Conservation (phyloP, 495 filamentous ascomycete species). For the Aspergillus asperescens region DNA sequence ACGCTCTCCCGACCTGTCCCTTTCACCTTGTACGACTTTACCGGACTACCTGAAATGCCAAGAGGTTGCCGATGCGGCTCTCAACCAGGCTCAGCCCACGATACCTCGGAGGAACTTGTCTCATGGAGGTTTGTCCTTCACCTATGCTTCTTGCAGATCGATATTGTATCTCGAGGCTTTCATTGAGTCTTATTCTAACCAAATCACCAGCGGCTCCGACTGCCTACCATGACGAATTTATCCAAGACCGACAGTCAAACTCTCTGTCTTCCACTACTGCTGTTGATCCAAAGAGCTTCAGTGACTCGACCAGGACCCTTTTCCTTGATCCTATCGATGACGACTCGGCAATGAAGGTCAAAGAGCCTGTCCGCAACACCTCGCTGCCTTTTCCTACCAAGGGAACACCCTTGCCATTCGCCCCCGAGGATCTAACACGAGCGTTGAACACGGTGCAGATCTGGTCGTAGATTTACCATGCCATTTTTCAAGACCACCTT, state of each 20-base stretch:
- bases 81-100: slow-evolving; percentile 23
- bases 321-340: slow-evolving; percentile 26
- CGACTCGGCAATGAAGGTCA: slow-evolving; percentile 31
- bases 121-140: slow-evolving; percentile 27
- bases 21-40: slow-evolving; percentile 38
- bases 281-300: slow-evolving; percentile 37
- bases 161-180: background rate
- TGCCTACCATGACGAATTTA: slow-evolving; percentile 20
- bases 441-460: slow-evolving; percentile 42
- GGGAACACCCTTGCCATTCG: slow-evolving; percentile 31
- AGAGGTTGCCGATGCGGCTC: slow-evolving; percentile 23
- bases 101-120: slow-evolving; percentile 12
- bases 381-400: slow-evolving; percentile 31
- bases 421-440: slow-evolving; percentile 38
- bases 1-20: slow-evolving; percentile 32
- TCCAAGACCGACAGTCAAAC: slow-evolving; percentile 27
- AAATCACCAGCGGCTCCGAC: slow-evolving; percentile 16
- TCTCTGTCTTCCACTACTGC: slow-evolving; percentile 40
- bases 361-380: slow-evolving; percentile 34
- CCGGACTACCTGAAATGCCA: slow-evolving; percentile 21
- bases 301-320: slow-evolving; percentile 39
- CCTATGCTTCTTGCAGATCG: background rate
- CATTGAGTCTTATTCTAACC: slow-evolving; percentile 10
- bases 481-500: slow-evolving; percentile 4
- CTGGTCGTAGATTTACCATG: slow-evolving; percentile 22